Evolutionary conservation across 2,329 filamentous ascomycete species (phyloP).

Genomic region (Aspergillus tamarii): DNA sequence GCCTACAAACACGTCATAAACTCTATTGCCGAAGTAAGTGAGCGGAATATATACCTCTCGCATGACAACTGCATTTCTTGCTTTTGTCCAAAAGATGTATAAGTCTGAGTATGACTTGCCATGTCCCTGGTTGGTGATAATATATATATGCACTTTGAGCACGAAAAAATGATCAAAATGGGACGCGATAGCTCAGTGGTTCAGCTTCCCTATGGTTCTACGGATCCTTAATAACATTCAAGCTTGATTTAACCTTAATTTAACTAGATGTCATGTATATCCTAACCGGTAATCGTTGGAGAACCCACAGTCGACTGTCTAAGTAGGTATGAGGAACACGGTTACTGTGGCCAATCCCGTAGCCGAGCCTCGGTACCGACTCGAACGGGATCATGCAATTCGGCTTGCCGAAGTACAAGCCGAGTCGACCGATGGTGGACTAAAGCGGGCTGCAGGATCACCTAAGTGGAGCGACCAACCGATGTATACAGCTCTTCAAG

Average conservation of each 20-base stretch:
- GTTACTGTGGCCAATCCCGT: neutral
- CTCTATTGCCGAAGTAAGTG: neutral
- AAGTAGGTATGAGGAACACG: conserved; percentile 1
- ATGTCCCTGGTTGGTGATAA: neutral
- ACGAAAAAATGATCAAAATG: neutral
- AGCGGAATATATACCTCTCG: neutral
- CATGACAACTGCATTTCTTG: neutral
- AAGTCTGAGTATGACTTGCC: neutral
- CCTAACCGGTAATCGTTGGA: conserved; percentile 11
- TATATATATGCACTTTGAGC: neutral
- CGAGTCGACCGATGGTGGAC: neutral
- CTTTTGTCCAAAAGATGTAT: neutral
- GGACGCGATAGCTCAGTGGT: neutral
- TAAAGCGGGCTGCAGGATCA: neutral
- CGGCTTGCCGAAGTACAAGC: conserved; percentile 10
- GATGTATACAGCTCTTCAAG: neutral
- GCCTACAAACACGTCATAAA: neutral
- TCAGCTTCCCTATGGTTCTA: no score
- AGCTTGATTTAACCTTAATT: neutral
- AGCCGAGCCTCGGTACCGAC: neutral
- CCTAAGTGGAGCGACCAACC: neutral
- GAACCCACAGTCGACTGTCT: conserved; percentile 28
- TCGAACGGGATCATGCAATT: neutral
- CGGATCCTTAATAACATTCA: neutral
- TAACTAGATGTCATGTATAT: neutral